Evolutionary conservation across 192 early-diverging fungal genomes (phyloP), one percentile per base, ranked within the genome.

Genomic region (Coemansia asiatica): DNA sequence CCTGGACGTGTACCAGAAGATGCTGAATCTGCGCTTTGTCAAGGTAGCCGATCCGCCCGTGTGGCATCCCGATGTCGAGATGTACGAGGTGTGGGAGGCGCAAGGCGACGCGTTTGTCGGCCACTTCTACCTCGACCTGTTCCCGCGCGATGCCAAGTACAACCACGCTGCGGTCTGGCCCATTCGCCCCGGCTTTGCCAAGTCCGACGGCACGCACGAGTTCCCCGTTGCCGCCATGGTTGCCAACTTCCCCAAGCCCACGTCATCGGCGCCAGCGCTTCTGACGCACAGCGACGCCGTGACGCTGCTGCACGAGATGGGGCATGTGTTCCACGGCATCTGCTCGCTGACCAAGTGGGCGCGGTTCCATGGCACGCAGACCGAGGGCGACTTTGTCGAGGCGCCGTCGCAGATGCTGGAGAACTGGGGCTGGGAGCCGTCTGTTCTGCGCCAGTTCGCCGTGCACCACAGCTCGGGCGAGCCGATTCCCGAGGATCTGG

Each of bases 381-480:
- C 90, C 40, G 90, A 92, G 62, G 73, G 86, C 58, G 93, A 95
- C 74, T 95, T 95, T 83, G 89, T 95, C 23, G 93, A 95, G 83
- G 90, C 90, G 25, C 93, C 93, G 16, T 89, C 88, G 27, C 91
- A 93, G 85, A 93, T 95, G 93, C 84, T 94, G 25, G 93, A 94
- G 76, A 95, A 92, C 77, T 91, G 88, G 90, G 83, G 85, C 33
- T 91, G 85, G 81, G 88, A 89, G 59, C 78, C 84, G 7, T 68
- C 80, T 4, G 85, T 85, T 1, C 71, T 91, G 47, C 68, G 82
- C 48, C 60, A 70, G 25, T 76, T 89, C 51, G 84, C 88, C 36
- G 77, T 84, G 63, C 92, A 95, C 64, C 89, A 91, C 79, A 75
- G 89, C 64, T 87, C 88, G 10, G 85, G 84, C 10, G 76, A 89